Percentiles rank a stretch among this genome's conserved stretches.
These are phyloP conservation scores for Daldinia sp. DNA, from an alignment of 2,329 filamentous ascomycete genomes.

Conservation along the genomic window DNA sequence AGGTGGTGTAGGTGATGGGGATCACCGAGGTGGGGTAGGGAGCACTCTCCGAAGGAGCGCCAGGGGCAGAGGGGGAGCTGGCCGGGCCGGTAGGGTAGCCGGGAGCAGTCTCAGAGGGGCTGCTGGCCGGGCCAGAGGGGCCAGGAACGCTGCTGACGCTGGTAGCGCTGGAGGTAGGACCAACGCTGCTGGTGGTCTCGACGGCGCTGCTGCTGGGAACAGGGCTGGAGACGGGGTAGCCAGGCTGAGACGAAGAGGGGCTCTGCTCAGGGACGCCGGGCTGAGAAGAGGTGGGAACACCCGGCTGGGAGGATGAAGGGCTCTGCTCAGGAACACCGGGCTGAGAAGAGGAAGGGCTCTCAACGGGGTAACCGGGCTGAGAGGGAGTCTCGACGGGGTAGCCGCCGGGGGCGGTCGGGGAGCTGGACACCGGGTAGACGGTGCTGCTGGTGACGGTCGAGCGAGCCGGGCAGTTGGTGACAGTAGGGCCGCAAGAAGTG, in stretches of 20 bases:
- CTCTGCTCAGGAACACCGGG: neutral
- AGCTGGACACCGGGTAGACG: constrained; percentile 49
- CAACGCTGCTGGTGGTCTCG: neutral
- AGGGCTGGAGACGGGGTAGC: constrained; percentile 28
- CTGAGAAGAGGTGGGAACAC: constrained; percentile 3
- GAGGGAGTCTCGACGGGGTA: constrained; percentile 39
- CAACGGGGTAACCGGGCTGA: neutral
- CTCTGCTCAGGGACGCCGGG: neutral
- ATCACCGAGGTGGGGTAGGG: constrained; percentile 52
- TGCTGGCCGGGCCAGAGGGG: constrained; percentile 21
- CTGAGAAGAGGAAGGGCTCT: neutral
- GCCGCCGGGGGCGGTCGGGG: constrained; percentile 31
- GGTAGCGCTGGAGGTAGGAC: constrained; percentile 1
- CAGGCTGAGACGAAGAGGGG: constrained; percentile 16
- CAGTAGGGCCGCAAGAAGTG: constrained; percentile 67
- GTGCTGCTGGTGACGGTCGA: constrained; percentile 53
- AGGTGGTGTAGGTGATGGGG: constrained; percentile 55
- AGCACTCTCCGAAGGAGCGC: constrained; percentile 18
- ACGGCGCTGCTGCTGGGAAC: constrained; percentile 6
- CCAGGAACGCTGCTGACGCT: constrained; percentile 16
- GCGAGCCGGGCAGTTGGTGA: constrained; percentile 67
- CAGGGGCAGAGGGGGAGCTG: constrained; percentile 36
- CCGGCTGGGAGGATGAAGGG: neutral
- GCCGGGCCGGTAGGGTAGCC: constrained; percentile 44
- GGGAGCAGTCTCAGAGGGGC: constrained; percentile 35